phyloP scores from a whole-genome alignment of 441 rosid genomes.

The California macrophylla region DNA sequence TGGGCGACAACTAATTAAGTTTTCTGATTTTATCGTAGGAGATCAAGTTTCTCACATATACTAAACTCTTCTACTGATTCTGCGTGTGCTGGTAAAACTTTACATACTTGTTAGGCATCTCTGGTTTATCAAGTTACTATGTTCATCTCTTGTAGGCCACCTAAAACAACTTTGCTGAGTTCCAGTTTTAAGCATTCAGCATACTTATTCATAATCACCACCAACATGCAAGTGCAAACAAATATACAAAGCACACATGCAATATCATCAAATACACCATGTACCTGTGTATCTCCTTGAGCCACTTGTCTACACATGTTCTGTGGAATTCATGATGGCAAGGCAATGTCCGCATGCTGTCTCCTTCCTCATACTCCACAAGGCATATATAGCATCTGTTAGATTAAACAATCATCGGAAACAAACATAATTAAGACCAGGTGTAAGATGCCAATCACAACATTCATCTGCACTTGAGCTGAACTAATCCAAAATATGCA shows the following conservation, averaged over 20 bases:
- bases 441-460: not conserved
- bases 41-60: too few relatives aligned
- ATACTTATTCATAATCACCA: not conserved
- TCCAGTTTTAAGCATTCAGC: not conserved
- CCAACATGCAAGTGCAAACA: not conserved
- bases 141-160: too few relatives aligned
- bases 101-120: too few relatives aligned
- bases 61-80: too few relatives aligned
- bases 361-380: slow-evolving; percentile 92
- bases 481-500: not conserved
- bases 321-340: slow-evolving; percentile 85
- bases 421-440: not conserved
- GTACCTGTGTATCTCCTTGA: slow-evolving; percentile 96
- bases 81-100: too few relatives aligned
- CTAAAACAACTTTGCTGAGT: not conserved
- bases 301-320: slow-evolving; percentile 89
- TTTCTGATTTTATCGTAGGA: too few relatives aligned
- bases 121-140: too few relatives aligned
- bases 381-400: slow-evolving; percentile 92
- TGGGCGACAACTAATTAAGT: too few relatives aligned
- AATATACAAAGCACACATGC: too few relatives aligned
- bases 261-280: slow-evolving; percentile 2
- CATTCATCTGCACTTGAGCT: not conserved
- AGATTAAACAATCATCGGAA: slow-evolving; percentile 2
- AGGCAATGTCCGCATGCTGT: slow-evolving; percentile 68